Base-by-base conservation (phyloP, 441 rosid genomes). In the Pelargonium myrrhifolium region DNA sequence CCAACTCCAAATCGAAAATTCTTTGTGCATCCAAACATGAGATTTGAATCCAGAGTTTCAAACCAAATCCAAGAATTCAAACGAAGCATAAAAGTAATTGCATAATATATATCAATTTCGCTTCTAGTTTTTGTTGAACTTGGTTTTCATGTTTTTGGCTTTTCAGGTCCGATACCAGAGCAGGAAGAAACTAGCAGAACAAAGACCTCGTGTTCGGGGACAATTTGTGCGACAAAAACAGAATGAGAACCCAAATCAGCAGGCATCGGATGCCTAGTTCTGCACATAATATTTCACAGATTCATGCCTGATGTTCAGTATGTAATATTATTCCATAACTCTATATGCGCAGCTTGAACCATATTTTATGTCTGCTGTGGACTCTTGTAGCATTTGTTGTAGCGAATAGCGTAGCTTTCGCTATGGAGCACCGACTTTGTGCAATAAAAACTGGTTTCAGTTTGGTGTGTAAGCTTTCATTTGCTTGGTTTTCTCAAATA, bases 171-270 rank as follows among this genome's bases (percentile, higher is more conserved):
- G 72, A 17, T 69, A 69, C 45, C 59, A 69, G n/a, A 69, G 67
- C 72, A 62, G 72, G 59, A 69, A 69, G 62, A 62, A 47, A 47
- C 28, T 69, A 58, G 72, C 72, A 8, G 72, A 69, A 55, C 72
- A 69, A 60, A 62, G 67, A n/a, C 66, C 72, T 5, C 66, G 72
- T 9, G 31, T 69, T 4, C 72, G 72, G 14, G 72, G 72, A 40
- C 72, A 69, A 37, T 70, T 70, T 45, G 73, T 63, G 21, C 67
- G 73, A 49, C 67, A 61, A 26, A 51, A 51, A 53, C 20, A 20
- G 2, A 53, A 17, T 7, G 59, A 53, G 20, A 53, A 53, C 59
- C 1, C 59, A 53, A 17, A 21, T 21, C 59, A 53, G 59, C 18
- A n/a, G n/a, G n/a, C 59, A 53, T 17, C 59, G 20, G 59, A 53